Evolutionary conservation across 257 asterid species (phyloP).

Genomic region (Gentiana macrophylla): DNA sequence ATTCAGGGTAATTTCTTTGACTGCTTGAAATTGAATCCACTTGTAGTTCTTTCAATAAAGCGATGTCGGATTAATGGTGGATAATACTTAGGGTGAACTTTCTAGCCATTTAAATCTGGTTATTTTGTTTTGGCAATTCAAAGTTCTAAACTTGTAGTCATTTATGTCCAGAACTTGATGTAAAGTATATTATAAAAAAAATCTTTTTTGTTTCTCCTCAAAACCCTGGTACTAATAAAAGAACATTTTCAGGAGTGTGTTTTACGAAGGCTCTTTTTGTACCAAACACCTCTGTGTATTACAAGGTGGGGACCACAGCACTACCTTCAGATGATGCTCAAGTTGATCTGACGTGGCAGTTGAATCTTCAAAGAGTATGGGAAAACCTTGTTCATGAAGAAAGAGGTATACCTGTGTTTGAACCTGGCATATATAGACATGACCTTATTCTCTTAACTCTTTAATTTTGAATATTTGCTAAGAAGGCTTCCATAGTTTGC

Average conservation of each 20-base stretch:
- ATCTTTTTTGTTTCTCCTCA: not conserved
- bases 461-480: too few relatives aligned
- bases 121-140: not conserved
- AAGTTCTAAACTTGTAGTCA: not conserved
- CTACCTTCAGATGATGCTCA: conserved; percentile 46
- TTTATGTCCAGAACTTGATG: not conserved
- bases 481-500: too few relatives aligned
- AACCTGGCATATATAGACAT: too few relatives aligned
- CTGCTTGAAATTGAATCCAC: not conserved
- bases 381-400: conserved; percentile 52
- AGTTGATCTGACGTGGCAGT: conserved; percentile 87
- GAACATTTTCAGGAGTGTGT: conserved; percentile 51
- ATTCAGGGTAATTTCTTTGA: conserved; percentile 55
- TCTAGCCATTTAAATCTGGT: too few relatives aligned
- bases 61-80: not conserved
- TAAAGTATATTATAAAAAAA: not conserved
- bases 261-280: conserved; percentile 88
- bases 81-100: not conserved
- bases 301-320: conserved; percentile 64
- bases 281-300: conserved; percentile 78
- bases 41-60: too few relatives aligned
- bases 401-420: conserved; percentile 31
- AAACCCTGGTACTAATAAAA: not conserved
- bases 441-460: too few relatives aligned
- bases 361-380: conserved; percentile 80